Evolutionary conservation across 768 basidiomycete genomes (phyloP), one percentile per base, ranked within the genome.

Genomic region (Ephemerocybe angulata): DNA sequence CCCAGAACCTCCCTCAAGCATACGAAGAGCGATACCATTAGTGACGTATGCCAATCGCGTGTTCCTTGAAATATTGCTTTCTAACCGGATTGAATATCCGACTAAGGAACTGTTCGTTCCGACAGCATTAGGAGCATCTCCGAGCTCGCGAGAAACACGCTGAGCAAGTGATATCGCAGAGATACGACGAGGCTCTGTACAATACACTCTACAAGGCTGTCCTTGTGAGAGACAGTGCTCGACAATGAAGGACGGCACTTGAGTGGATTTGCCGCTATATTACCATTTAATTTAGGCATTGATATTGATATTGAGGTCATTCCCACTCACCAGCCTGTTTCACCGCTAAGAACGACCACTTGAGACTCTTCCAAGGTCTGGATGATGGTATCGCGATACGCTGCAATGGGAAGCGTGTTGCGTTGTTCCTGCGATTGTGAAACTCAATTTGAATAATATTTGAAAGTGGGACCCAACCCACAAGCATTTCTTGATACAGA

Each of bases 81-180:
- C 96, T 50, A 99, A 69, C 31, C 96, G 83, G 58, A 99, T 95
- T 5, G 94, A 91, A 69, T 98, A 98, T 19, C 96, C 96, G 35
- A 98, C 90, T 17, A 96, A 76, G 43, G 93, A 95, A 49, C 76
- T 79, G 10, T 72, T 64, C 0, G 89, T 88, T 13, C 94, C 95
- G 37, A 93, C 85, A 22, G 83, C 76, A 54, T 86, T 89, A 0
- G 85, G 81, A 11, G 82, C 73, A 62, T 99, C 96, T 7, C 96
- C 96, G 3, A 99, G 75, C 69, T 99, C 96, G 44, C 83, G 82
- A 19, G 96, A 94, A 29, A 98, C 96, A 50, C 93, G 86, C 60
- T 96, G 92, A 0, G 96, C 96, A 6, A 98, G 80, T 0, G 96
- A 98, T 48, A 98, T 90, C 1, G 96, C 95, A 52, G 93, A 95